Conservation (phyloP, 2,329 filamentous ascomycete genomes). For the Cordyceps pruinosa region DNA sequence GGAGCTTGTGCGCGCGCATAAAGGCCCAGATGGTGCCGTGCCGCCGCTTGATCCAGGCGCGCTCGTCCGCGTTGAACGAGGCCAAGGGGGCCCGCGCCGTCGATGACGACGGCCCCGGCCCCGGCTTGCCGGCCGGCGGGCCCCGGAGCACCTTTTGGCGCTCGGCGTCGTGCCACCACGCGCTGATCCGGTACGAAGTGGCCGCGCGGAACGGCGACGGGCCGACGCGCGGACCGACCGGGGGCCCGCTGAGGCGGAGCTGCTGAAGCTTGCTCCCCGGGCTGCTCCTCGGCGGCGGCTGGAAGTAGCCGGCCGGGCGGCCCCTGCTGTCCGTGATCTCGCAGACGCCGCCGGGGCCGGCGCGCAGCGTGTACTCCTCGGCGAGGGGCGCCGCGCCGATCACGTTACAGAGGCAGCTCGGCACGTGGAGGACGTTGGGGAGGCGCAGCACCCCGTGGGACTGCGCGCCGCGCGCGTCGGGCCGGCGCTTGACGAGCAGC, state of each 20-base stretch:
- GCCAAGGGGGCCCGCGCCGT: neutral
- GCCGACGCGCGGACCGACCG: neutral
- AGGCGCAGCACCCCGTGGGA: constrained; percentile 4
- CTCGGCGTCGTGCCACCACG: neutral
- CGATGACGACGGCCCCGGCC: too few species aligned
- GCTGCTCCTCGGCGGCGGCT: neutral
- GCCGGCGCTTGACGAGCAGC: constrained; percentile 8
- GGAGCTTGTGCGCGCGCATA: neutral
- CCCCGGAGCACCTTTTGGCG: neutral
- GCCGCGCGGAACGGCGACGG: neutral
- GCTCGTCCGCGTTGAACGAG: neutral
- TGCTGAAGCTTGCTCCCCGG: neutral
- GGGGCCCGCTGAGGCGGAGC: constrained; percentile 1
- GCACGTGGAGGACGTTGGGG: constrained; percentile 4
- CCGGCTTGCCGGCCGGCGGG: too few species aligned
- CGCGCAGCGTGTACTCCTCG: neutral
- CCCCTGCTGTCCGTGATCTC: neutral
- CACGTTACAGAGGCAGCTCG: neutral
- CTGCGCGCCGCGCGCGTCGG: neutral
- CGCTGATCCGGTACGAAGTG: neutral
- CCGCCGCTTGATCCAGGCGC: neutral
- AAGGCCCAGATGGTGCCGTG: neutral
- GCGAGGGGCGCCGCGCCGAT: neutral
- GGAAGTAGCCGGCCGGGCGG: neutral
- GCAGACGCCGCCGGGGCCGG: neutral